Evolutionary conservation across 1,139 yeast species (phyloP), one percentile per base, ranked within the genome.

Genomic region (Eremothecium gossypii): DNA sequence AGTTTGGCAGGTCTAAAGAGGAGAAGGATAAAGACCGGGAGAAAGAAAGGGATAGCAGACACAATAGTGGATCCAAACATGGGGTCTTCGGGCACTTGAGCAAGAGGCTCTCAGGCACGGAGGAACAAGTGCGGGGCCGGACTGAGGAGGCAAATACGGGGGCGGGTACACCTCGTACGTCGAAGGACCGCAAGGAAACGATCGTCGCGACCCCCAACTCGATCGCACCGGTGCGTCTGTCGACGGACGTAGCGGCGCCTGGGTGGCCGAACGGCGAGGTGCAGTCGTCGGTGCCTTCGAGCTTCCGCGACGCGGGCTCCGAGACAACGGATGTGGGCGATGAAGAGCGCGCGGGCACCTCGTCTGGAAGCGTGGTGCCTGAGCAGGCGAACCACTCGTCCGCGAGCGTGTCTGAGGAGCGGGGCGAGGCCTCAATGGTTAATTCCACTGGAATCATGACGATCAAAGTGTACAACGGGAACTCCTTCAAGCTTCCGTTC

Each of bases 1-100:
- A 54, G 41, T 58, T 58, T 45, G 64, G 64, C 7, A 54, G 54
- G 36, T 49, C 57, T 26, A 57, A 58, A 39, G 61, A 58, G 27
- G 61, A 57, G 37, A 43, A 54, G 38, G 58, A 53, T 30, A 46
- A 43, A 40, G 52, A 50, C 26, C 48, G 45, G 35, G 50, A 48
- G 38, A 47, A 45, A 14, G 50, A 46, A 13, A 45, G 45, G 33
- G 49, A 47, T 29, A 45, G 43, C 8, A 45, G 39, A 27, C 33
- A 40, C 23, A 41, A 41, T 17, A 45, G 44, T 11, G 42, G 34
- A 30, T 44, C 41, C 30, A 40, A 47, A 26, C 47, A 48, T 40
- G 48, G 53, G 12, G 30, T 49, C 6, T 52, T 50, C 32, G 49
- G 44, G 27, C 44, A 37, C 23, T 27, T 36, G 32, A 27, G 41